phyloP scores from a whole-genome alignment of 1,284 basidiomycete species.

The Sporisorium scitamineum region DNA sequence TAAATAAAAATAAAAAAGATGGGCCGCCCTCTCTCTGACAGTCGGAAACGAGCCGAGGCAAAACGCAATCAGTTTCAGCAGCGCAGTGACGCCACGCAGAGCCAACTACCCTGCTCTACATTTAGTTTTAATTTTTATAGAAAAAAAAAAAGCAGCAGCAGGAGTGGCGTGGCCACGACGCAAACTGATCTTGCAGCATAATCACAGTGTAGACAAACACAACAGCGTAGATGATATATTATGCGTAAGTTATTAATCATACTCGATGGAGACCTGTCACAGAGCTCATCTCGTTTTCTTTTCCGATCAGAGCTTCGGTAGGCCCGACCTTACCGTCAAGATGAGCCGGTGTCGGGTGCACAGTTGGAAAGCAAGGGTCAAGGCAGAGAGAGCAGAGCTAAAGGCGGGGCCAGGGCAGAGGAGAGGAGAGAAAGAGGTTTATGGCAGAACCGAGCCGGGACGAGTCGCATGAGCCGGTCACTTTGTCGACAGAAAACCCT shows the following conservation, averaged over 20 bases:
- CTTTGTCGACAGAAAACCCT: not conserved
- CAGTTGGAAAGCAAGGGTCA: too few species aligned
- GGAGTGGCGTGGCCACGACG: not conserved
- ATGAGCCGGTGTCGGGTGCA: not conserved
- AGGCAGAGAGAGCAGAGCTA: too few species aligned
- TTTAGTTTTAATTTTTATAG: not conserved
- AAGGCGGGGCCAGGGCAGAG: too few species aligned
- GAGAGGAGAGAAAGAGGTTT: too few species aligned
- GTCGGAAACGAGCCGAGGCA: not conserved
- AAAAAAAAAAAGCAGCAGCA: not conserved
- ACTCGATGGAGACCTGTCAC: not conserved
- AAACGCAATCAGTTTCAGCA: not conserved
- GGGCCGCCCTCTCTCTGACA: not conserved
- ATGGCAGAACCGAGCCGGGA: too few species aligned
- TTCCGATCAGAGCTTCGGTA: not conserved
- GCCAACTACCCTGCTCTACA: not conserved
- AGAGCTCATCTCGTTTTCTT: not conserved
- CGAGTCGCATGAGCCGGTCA: too few species aligned
- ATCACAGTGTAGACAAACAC: too few species aligned
- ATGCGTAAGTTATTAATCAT: not conserved
- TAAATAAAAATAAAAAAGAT: not conserved
- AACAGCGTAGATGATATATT: not conserved
- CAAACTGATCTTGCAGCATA: not conserved
- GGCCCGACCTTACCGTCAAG: not conserved
- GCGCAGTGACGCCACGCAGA: constrained; percentile 1